Evolutionary conservation across 2,329 filamentous ascomycete genomes (phyloP), one percentile per base, ranked within the genome.

Genomic region (Ophiostoma sp.): DNA sequence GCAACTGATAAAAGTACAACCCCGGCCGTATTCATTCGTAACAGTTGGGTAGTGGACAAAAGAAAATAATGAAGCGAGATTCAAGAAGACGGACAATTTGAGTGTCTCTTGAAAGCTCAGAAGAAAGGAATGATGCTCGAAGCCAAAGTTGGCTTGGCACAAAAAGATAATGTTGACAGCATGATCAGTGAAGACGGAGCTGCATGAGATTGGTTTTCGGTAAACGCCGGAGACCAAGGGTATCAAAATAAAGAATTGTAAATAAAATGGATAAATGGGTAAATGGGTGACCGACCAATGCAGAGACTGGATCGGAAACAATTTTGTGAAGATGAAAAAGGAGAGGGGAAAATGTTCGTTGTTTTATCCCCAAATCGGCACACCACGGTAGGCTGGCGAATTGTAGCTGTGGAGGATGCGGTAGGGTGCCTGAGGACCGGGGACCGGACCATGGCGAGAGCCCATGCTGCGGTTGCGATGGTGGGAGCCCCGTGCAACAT

Each of bases 371-470:
- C 87, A 88, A n/a, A 89, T 87, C 0, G 87, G 87, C 2, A 82
- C 84, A 48, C 85, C 83, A 36, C 83, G 83, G 76, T 89, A 89
- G 6, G 87, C 86, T 5, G 87, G 87, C 3, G 87, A 87, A 77
- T 88, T 87, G 76, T 89, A 88, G 79, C 87, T 89, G 79, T 89
- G 87, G 9, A 89, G 80, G 12, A 89, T 82, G 0, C 87, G 85
- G 74, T 86, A 89, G 9, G 85, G 86, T 15, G 79, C 78, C 19
- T 70, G 57, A 7, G 72, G 31, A 15, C 48, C 45, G 12, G 64
- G 42, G 39, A 80, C 76, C 6, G 75, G 64, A 59, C 72, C 17
- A 39, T 78, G 31, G 75, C 78, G 64, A 22, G 79, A 78, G 48
- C 80, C 81, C 55, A 79, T 77, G 75, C 83, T 85, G 52, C 80